phyloP scores from a whole-genome alignment of 202 grass and related monocot genomes.

The Setaria viridis region DNA sequence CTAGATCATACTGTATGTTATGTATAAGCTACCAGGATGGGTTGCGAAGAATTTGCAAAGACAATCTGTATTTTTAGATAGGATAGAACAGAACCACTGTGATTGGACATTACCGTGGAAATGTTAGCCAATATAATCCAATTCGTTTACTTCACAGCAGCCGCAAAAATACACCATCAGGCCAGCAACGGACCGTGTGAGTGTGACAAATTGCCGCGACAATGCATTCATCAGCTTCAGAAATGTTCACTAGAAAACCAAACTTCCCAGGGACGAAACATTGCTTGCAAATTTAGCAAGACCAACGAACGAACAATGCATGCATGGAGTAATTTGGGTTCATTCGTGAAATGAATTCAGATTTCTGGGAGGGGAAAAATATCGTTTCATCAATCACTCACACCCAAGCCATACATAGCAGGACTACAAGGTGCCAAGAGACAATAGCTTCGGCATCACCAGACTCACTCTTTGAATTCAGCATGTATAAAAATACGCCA shows the following conservation, averaged over 20 bases:
- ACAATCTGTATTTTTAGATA: neutral
- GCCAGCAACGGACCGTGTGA: neutral
- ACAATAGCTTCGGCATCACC: conserved; percentile 5
- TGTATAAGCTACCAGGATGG: neutral
- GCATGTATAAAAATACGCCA: conserved; percentile 39
- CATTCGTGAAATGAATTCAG: conserved; percentile 17
- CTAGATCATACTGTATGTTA: too few species aligned
- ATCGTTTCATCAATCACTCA: conserved; percentile 23
- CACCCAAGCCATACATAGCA: conserved; percentile 31
- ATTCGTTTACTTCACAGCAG: conserved; percentile 1
- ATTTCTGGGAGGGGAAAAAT: conserved; percentile 37
- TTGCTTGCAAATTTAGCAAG: neutral
- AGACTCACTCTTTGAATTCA: conserved; percentile 19
- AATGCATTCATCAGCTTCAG: neutral
- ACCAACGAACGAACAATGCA: neutral
- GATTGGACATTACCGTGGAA: neutral
- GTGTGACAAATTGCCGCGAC: neutral
- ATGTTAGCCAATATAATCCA: neutral
- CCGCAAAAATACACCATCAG: neutral
- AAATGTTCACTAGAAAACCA: neutral
- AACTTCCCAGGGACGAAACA: neutral
- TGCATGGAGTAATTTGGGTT: neutral
- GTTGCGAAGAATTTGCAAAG: neutral
- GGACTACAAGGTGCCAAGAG: conserved; percentile 32
- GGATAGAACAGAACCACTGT: neutral